Conservation (phyloP, 2,329 filamentous ascomycete genomes). For the Fusarium globosum region DNA sequence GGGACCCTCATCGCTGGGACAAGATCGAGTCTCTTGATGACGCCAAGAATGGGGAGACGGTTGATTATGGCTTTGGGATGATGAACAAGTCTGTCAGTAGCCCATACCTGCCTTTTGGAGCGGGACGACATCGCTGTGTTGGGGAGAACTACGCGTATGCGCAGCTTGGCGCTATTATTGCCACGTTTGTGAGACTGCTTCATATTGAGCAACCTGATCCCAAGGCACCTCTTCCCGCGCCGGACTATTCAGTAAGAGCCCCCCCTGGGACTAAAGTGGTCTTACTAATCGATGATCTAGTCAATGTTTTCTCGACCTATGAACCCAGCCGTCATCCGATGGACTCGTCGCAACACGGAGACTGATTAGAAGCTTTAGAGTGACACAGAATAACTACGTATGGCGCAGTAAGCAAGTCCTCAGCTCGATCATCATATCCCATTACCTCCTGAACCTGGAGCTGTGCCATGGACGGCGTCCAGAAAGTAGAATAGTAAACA, state of each 20-base stretch:
- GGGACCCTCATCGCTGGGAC: conserved; percentile 94
- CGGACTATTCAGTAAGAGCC: conserved; percentile 66
- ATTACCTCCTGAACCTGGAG: rapidly evolving
- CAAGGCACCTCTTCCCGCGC: conserved; percentile 74
- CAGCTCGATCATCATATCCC: rapidly evolving
- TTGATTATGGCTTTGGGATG: conserved; percentile 94
- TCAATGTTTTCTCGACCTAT: conserved; percentile 42
- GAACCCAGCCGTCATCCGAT: conserved; percentile 36
- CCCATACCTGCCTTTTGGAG: conserved; percentile 93
- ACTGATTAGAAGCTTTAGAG: rapidly evolving
- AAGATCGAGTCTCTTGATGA: conserved; percentile 51
- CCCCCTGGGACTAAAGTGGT: rapidly evolving
- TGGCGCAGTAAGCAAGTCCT: rapidly evolving
- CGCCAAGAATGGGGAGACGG: conserved; percentile 74
- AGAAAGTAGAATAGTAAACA: too few relatives aligned
- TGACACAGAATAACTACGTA: rapidly evolving
- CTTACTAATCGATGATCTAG: not conserved
- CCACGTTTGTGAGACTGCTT: conserved; percentile 78
- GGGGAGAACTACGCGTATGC: conserved; percentile 96
- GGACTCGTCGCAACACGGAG: conserved; percentile 16
- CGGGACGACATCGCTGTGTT: conserved; percentile 93
- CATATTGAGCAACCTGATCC: conserved; percentile 65
- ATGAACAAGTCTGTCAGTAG: conserved; percentile 89
- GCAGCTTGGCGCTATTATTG: conserved; percentile 86
- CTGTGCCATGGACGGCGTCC: rapidly evolving